Percentiles rank a stretch among this genome's conserved stretches.
Conservation (phyloP, 2,329 filamentous ascomycete genomes). For the Neonectria neomacrospora region DNA sequence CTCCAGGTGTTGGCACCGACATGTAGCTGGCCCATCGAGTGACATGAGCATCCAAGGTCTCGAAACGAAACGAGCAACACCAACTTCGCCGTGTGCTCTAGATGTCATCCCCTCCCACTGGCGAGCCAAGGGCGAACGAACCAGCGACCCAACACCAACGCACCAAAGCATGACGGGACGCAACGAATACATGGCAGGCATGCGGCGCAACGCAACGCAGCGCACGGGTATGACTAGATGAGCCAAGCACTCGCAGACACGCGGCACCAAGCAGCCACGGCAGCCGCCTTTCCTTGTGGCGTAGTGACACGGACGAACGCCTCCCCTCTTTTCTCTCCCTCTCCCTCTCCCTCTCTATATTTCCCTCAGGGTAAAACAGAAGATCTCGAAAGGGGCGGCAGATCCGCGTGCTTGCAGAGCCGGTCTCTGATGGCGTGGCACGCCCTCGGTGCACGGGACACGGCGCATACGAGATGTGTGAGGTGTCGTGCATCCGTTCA, state of each 20-base stretch:
- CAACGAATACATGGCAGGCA: not conserved
- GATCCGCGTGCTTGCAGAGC: conserved; percentile 46
- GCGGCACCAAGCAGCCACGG: conserved; percentile 30
- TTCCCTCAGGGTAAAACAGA: conserved; percentile 9
- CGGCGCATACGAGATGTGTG: conserved; percentile 37
- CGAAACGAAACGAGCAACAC: not conserved
- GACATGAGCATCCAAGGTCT: not conserved
- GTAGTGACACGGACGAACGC: conserved; percentile 26
- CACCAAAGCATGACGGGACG: not conserved
- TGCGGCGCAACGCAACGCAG: not conserved
- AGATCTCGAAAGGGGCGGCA: conserved; percentile 43
- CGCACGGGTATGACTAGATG: conserved; percentile 12
- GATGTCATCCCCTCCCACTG: not conserved
- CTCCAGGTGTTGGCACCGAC: not conserved
- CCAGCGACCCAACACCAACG: conserved; percentile 3
- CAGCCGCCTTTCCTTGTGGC: conserved; percentile 8
- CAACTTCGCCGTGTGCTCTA: not conserved
- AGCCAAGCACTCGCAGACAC: conserved; percentile 42
- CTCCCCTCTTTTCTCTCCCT: no score
- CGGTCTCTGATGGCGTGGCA: conserved; percentile 46
- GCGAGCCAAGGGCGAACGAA: conserved; percentile 2
- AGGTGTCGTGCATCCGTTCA: conserved; percentile 21
- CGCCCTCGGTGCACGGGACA: conserved; percentile 26
- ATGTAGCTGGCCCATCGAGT: not conserved
- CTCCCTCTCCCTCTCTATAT: not conserved